Evolutionary conservation across 192 early-diverging fungal genomes (phyloP).

Genomic region (Physocladia obscura): DNA sequence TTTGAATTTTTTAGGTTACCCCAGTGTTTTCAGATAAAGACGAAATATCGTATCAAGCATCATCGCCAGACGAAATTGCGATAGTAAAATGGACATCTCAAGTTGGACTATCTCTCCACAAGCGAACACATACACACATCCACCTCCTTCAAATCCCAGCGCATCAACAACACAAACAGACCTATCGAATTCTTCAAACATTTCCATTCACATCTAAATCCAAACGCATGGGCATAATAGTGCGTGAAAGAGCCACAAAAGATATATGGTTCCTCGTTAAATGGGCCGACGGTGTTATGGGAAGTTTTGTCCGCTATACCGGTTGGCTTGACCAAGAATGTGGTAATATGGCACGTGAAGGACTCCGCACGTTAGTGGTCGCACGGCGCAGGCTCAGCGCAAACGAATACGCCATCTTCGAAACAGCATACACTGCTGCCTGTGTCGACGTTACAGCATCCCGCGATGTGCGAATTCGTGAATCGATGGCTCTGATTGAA

Average conservation of each 20-base stretch:
- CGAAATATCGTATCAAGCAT: slow-evolving; percentile 83
- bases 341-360: slow-evolving; percentile 94
- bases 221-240: slow-evolving; percentile 95
- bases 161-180: slow-evolving; percentile 49
- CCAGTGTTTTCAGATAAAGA: slow-evolving; percentile 60
- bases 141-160: not conserved
- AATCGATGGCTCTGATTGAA: slow-evolving; percentile 72
- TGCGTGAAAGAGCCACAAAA: slow-evolving; percentile 62
- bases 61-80: slow-evolving; percentile 94
- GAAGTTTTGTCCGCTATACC: slow-evolving; percentile 82
- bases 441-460: not conserved
- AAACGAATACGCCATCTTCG: slow-evolving; percentile 46
- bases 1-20: no score
- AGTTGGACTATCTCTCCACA: slow-evolving; percentile 80
- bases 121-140: slow-evolving; percentile 44
- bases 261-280: slow-evolving; percentile 91
- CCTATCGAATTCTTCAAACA: slow-evolving; percentile 82
- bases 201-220: slow-evolving; percentile 99
- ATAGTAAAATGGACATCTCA: slow-evolving; percentile 89
- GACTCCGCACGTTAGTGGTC: slow-evolving; percentile 90
- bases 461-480: slow-evolving; percentile 68
- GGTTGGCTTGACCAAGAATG: slow-evolving; percentile 98
- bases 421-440: slow-evolving; percentile 36
- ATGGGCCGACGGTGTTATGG: slow-evolving; percentile 91
- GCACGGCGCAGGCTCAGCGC: slow-evolving; percentile 77